Percentiles rank a stretch among this genome's conserved stretches.
phyloP scores from a whole-genome alignment of 495 filamentous ascomycete genomes.

The Tuber microsphaerosporum region DNA sequence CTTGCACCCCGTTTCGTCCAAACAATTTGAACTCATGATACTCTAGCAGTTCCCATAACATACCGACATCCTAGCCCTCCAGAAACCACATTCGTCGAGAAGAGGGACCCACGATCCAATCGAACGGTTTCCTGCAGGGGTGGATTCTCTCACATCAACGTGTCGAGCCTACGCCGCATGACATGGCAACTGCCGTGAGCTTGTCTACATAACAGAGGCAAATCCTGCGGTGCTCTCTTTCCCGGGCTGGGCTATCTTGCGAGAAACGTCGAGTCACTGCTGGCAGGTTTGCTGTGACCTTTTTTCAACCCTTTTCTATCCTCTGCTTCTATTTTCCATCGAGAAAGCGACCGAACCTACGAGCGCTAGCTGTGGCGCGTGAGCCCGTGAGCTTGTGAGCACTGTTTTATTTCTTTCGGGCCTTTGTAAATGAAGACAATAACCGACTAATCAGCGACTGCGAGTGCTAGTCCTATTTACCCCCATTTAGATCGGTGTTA shows the following conservation, averaged over 20 bases:
- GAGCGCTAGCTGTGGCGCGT: not conserved
- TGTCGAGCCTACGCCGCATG: not conserved
- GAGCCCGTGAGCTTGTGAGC: not conserved
- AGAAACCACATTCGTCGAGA: not conserved
- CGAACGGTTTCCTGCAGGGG: not conserved
- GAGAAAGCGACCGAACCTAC: not conserved
- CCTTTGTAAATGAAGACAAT: not conserved
- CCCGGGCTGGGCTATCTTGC: not conserved
- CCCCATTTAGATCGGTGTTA: not conserved
- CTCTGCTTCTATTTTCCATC: not conserved
- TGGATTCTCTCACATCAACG: not conserved
- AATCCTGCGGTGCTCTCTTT: not conserved
- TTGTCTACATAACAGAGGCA: not conserved
- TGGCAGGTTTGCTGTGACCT: not conserved
- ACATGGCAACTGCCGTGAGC: not conserved
- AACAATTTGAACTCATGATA: not conserved
- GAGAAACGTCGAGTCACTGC: not conserved
- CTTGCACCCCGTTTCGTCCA: not conserved
- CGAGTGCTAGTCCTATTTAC: not conserved
- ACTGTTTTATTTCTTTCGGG: too few species aligned
- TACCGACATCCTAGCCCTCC: not conserved
- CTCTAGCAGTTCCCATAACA: not conserved
- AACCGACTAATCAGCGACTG: not conserved
- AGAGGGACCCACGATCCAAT: not conserved
- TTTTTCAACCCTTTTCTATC: not conserved